phyloP scores from a whole-genome alignment of 75 land plant genomes.

The Larix kaempferi region DNA sequence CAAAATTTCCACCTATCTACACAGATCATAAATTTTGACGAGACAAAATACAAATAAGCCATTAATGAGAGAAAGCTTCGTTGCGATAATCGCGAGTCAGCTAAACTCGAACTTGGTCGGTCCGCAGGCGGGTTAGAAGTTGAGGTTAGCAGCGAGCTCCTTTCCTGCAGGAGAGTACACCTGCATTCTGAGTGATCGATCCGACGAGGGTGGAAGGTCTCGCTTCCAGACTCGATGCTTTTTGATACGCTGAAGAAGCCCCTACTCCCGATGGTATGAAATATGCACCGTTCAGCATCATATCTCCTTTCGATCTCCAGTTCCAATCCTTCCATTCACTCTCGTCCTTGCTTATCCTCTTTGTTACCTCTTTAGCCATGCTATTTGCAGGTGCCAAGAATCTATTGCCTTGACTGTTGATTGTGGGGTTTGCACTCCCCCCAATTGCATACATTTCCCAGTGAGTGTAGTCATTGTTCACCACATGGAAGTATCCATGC shows the following conservation, averaged over 20 bases:
- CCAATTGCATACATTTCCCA: conserved; percentile 54
- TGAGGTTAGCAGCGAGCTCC: not conserved
- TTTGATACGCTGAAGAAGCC: no score
- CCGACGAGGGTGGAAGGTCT: conserved; percentile 29
- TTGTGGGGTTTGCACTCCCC: conserved; percentile 39
- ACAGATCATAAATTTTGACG: no score
- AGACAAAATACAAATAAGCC: no score
- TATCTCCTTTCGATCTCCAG: conserved; percentile 75
- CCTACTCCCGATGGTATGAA: conserved; percentile 57
- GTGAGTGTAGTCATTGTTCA: conserved; percentile 36
- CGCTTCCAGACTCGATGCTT: no score
- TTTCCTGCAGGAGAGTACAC: conserved; percentile 22
- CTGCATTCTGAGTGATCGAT: conserved; percentile 43
- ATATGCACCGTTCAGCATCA: conserved; percentile 79
- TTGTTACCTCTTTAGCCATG: conserved; percentile 61
- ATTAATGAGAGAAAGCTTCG: no score
- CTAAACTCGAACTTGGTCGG: no score
- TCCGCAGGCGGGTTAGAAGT: no score
- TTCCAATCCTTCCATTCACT: conserved; percentile 63
- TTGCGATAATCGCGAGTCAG: no score
- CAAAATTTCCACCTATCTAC: no score
- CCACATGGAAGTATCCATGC: conserved; percentile 36
- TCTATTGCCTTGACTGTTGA: conserved; percentile 36
- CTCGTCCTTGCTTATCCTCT: conserved; percentile 49
- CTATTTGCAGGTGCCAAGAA: conserved; percentile 26